Percentiles rank a stretch among this genome's conserved stretches.
phyloP scores from a whole-genome alignment of 768 basidiomycete species.

The Leccinum rimulosum region DNA sequence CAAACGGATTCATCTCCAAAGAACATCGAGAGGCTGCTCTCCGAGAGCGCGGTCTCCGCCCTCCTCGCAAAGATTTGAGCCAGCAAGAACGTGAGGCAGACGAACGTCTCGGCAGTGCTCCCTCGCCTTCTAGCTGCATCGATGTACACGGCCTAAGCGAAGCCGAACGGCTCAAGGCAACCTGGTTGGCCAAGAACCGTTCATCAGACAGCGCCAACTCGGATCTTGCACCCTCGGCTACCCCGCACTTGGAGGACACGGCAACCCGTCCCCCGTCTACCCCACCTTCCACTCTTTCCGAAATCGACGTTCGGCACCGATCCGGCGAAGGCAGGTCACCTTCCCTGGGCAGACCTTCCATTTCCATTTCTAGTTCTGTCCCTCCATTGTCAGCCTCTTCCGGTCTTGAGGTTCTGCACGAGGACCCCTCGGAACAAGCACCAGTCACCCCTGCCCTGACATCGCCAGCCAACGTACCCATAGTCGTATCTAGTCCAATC shows the following conservation, averaged over 20 bases:
- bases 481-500: constrained; percentile 22
- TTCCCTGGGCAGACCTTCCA: constrained; percentile 13
- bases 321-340: constrained; percentile 12
- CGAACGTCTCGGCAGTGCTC: constrained; percentile 39
- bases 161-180: constrained; percentile 35
- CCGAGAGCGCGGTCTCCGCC: constrained; percentile 57
- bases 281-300: not conserved
- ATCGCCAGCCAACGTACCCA: not conserved
- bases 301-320: not conserved
- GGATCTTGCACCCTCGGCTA: constrained; percentile 1
- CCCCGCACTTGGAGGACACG: constrained; percentile 1
- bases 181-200: no score
- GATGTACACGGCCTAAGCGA: constrained; percentile 34
- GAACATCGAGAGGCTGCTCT: constrained; percentile 48
- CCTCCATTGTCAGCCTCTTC: constrained; percentile 26
- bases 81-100: constrained; percentile 41
- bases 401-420: constrained; percentile 28
- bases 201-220: constrained; percentile 25
- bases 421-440: constrained; percentile 25
- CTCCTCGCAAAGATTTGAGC: constrained; percentile 40
- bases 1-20: constrained; percentile 25
- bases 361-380: constrained; percentile 20
- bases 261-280: not conserved
- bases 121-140: constrained; percentile 23
- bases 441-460: constrained; percentile 14